phyloP scores from a whole-genome alignment of 2,329 filamentous ascomycete species.

The Ilyonectria destructans region DNA sequence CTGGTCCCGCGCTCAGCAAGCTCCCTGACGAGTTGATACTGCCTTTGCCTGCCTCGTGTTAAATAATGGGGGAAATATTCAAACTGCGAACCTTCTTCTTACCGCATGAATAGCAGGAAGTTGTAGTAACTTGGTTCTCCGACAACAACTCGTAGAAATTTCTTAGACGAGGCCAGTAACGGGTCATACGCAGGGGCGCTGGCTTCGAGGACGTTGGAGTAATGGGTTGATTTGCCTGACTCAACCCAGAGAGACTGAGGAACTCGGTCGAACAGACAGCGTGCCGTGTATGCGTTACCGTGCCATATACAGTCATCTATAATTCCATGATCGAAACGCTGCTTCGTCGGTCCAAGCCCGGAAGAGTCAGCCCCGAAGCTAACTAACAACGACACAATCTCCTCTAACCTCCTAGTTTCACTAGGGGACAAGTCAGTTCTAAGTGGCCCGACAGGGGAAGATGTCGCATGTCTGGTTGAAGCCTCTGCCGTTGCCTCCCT shows the following conservation, averaged over 20 bases:
- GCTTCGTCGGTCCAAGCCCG: too few relatives aligned
- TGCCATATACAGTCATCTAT: too few relatives aligned
- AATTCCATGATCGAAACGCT: too few relatives aligned
- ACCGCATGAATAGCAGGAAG: not conserved
- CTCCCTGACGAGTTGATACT: not conserved
- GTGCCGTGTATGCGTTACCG: not conserved
- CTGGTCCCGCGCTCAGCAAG: not conserved
- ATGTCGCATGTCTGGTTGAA: too few relatives aligned
- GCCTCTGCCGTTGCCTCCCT: not conserved
- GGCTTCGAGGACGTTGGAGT: too few relatives aligned
- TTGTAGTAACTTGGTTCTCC: not conserved
- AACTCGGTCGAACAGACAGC: not conserved
- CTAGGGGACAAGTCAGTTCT: too few relatives aligned
- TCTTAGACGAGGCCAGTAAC: too few relatives aligned
- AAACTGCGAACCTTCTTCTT: not conserved
- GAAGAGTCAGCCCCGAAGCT: too few relatives aligned
- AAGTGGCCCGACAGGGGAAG: too few relatives aligned
- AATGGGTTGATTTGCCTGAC: too few relatives aligned
- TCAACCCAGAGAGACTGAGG: not conserved
- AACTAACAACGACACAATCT: not conserved
- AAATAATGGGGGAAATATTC: not conserved
- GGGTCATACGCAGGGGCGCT: too few relatives aligned
- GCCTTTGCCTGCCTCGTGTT: not conserved
- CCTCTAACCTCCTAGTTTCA: not conserved
- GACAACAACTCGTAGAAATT: not conserved